Conservation (phyloP, 2,329 filamentous ascomycete genomes). For the Monosporascus sp. region DNA sequence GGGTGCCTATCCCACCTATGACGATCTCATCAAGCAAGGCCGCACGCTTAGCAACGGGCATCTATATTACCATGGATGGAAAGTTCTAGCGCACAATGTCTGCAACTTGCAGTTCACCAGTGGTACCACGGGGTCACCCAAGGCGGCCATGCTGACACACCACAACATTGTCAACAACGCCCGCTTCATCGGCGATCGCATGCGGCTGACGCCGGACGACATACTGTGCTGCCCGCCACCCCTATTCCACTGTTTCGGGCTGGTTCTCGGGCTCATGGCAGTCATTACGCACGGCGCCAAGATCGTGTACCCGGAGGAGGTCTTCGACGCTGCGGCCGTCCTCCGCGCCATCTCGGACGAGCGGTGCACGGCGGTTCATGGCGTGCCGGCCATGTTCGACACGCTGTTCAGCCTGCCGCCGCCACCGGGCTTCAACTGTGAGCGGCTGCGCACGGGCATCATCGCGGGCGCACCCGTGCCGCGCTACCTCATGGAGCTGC, state of each 20-base stretch:
- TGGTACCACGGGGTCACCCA: constrained; percentile 68
- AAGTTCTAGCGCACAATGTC: constrained; percentile 59
- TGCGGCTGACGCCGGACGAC: constrained; percentile 62
- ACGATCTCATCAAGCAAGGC: constrained; percentile 50
- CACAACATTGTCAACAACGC: constrained; percentile 62
- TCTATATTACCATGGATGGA: constrained; percentile 47
- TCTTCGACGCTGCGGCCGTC: constrained; percentile 63
- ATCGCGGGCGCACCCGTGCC: constrained; percentile 76
- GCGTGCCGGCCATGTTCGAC: constrained; percentile 82
- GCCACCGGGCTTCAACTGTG: constrained; percentile 36
- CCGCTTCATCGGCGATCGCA: constrained; percentile 67
- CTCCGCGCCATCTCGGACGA: constrained; percentile 62
- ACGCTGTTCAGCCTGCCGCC: constrained; percentile 46
- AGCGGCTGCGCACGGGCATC: constrained; percentile 65
- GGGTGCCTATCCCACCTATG: constrained; percentile 53
- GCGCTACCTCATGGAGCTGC: constrained; percentile 65
- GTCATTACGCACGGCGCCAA: constrained; percentile 69
- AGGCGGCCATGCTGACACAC: constrained; percentile 70
- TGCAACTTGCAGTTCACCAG: constrained; percentile 72
- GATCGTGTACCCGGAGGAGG: constrained; percentile 70
- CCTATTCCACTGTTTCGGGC: constrained; percentile 80
- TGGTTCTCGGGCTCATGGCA: constrained; percentile 70
- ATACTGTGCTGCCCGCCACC: constrained; percentile 76
- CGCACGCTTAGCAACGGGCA: constrained; percentile 40
- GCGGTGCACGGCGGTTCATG: constrained; percentile 68